Evolutionary conservation across 2,329 filamentous ascomycete species (phyloP).

Genomic region (Pyricularia pennisetigena): DNA sequence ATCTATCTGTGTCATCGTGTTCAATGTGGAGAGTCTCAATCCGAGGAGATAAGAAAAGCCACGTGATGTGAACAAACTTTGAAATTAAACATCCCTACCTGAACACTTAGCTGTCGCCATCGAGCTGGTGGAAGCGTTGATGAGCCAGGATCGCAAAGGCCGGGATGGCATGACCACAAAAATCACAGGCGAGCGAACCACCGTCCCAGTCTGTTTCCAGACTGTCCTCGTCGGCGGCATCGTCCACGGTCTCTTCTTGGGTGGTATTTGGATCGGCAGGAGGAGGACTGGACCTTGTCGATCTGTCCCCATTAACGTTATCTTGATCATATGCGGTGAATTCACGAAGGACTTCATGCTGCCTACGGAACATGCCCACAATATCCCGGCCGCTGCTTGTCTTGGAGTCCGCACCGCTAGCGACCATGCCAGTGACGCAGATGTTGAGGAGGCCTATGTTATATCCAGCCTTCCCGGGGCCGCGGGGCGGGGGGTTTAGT

Average conservation of each 20-base stretch:
- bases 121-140: constrained; percentile 16
- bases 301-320: not conserved
- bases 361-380: constrained; percentile 67
- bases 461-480: constrained; percentile 55
- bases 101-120: constrained; percentile 3
- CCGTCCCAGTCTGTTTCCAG: constrained; percentile 3
- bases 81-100: not conserved
- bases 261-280: not conserved
- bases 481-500: constrained; percentile 26
- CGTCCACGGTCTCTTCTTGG: not conserved
- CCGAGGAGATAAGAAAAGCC: not conserved
- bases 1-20: too few species aligned
- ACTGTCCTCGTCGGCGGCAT: constrained; percentile 1
- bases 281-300: not conserved
- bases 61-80: not conserved
- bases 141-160: constrained; percentile 18
- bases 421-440: constrained; percentile 75
- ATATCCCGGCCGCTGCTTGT: constrained; percentile 65
- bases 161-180: constrained; percentile 17
- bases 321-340: constrained; percentile 46
- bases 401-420: constrained; percentile 37
- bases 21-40: not conserved
- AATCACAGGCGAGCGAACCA: constrained; percentile 11
- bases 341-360: constrained; percentile 58
- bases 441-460: constrained; percentile 79